Percentiles rank a stretch among this genome's conserved stretches.
phyloP scores from a whole-genome alignment of 768 basidiomycete genomes.

The Paxillus rubicundulus region DNA sequence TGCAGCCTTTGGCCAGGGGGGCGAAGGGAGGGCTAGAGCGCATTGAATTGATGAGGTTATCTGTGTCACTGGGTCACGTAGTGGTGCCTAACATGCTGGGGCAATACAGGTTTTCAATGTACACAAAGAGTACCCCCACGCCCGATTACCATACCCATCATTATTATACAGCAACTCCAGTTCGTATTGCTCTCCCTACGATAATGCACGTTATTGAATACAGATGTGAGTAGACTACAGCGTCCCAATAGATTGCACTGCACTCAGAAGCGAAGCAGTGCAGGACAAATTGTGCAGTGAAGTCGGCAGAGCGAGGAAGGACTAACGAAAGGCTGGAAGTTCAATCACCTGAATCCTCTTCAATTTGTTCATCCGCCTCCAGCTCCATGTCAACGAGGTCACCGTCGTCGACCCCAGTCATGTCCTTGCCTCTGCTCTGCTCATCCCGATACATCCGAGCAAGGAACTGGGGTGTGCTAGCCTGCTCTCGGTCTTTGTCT shows the following conservation, averaged over 20 bases:
- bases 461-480: slow-evolving; percentile 69
- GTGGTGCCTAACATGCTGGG: no score
- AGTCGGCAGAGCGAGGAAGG: no score
- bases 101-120: no score
- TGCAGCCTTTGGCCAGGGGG: slow-evolving; percentile 13
- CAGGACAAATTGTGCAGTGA: no score
- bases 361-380: slow-evolving; percentile 26
- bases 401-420: slow-evolving; percentile 50
- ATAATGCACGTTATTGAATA: no score
- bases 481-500: slow-evolving; percentile 72
- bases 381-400: slow-evolving; percentile 58
- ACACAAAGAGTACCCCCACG: no score
- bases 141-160: no score
- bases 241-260: no score
- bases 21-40: background rate
- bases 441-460: slow-evolving; percentile 68
- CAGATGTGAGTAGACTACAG: no score
- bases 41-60: background rate
- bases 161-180: background rate
- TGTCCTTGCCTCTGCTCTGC: slow-evolving; percentile 37
- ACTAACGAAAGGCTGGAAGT: background rate
- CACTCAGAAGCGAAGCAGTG: no score
- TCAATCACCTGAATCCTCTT: slow-evolving; percentile 29
- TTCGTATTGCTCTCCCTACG: background rate
- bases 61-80: background rate